Evolutionary conservation across 2,329 filamentous ascomycete species (phyloP).

Genomic region (Alternaria sp.): DNA sequence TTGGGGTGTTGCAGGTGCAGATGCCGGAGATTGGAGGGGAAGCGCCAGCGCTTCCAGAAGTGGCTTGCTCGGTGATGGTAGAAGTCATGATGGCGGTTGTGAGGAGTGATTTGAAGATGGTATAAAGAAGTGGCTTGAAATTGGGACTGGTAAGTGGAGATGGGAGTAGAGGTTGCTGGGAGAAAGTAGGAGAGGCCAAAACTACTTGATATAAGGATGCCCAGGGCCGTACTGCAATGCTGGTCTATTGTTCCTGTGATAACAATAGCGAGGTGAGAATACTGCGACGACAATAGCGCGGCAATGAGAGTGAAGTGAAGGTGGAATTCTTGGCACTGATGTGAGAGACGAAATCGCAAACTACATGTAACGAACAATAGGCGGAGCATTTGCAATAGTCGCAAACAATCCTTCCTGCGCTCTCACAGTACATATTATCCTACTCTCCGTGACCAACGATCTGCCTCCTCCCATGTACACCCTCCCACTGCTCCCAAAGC

Average conservation of each 20-base stretch:
- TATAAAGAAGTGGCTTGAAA: neutral
- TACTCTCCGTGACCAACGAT: constrained; percentile 14
- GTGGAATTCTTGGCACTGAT: neutral
- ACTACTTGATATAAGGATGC: neutral
- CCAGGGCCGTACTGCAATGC: neutral
- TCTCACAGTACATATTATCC: neutral
- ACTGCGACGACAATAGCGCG: neutral
- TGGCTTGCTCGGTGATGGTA: neutral
- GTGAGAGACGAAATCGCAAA: neutral
- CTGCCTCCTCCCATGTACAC: constrained; percentile 29
- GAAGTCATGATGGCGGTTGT: neutral
- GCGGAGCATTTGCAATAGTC: neutral
- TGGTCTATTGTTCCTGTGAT: neutral
- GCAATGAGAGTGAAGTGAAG: neutral
- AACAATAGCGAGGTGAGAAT: neutral
- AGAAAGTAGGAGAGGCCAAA: neutral
- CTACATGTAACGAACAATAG: neutral
- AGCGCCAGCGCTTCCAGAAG: neutral
- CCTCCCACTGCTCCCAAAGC: constrained; percentile 46
- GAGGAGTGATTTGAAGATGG: neutral
- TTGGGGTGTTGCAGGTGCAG: neutral
- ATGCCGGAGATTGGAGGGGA: neutral
- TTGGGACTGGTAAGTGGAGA: too few relatives aligned
- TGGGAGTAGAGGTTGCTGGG: neutral
- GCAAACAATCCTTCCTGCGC: neutral